Evolutionary conservation across 805 yeast genomes (phyloP), one percentile per base, ranked within the genome.

Genomic region (Dipodascus albidus): DNA sequence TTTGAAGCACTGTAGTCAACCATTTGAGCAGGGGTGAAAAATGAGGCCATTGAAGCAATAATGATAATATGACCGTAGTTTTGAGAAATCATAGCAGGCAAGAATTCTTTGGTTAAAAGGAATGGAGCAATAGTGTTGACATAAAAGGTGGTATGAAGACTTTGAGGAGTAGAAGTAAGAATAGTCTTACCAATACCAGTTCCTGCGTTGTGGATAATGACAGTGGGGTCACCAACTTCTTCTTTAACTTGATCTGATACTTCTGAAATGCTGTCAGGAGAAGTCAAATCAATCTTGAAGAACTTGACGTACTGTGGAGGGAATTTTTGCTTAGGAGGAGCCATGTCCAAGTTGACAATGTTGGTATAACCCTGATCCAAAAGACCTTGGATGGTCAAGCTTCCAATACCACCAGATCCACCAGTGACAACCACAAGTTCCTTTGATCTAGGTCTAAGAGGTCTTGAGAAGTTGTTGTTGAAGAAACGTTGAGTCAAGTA

Each of bases 201-300:
- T 0, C 86, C 95, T 1, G 93, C 95, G 64, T 86, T 86, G 64
- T 87, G 86, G 50, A 86, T 75, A 15, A 86, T 68, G 2, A 85
- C 70, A 0, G 85, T 75, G 0, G 84, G 80, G 1, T 53, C 55
- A 0, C 89, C 90, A 49, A 85, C 74, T 19, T 57, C 58, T 23
- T 44, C 35, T 33, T 49, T 50, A 38, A 57, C 53, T 21, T 48
- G 50, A 3, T 62, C 60, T 9, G 74, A 73, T 38, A 70, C 59
- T 9, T 64, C 61, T 19, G 64, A 57, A 11, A 85, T 73, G 22
- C 74, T 71, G 3, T 66, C 61, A 17, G 74, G 58, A 52, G 77
- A 65, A 47, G 86, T 72, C 2, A 85, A 82, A 64, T 85, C 90
- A 64, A 88, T 82, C 48, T 68, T 58, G 59, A 72, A 80, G 63